Evolutionary conservation across 75 land plant genomes (phyloP).

Genomic region (Cryptomeria japonica): DNA sequence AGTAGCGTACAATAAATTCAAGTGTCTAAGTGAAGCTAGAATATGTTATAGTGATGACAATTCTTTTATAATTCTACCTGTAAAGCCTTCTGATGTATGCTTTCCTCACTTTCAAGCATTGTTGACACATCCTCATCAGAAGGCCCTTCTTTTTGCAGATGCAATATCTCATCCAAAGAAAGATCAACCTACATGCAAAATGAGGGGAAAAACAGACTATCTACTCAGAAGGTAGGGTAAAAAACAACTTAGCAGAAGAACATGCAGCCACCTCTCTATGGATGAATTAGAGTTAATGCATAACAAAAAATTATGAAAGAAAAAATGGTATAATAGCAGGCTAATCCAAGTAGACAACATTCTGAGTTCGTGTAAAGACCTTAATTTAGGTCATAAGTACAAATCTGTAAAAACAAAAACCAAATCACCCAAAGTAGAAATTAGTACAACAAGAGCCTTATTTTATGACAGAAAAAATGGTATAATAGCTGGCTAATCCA

Average conservation of each 20-base stretch:
- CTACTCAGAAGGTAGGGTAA: background rate
- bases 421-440: too few species aligned
- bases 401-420: too few species aligned
- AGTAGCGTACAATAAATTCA: background rate
- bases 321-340: too few species aligned
- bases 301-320: background rate
- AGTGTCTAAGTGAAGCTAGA: background rate
- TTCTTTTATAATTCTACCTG: constrained; percentile 48
- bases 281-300: background rate
- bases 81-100: constrained; percentile 93
- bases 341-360: too few species aligned
- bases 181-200: constrained; percentile 66
- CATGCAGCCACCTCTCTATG: background rate
- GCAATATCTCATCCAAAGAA: constrained; percentile 74
- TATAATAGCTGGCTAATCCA: too few species aligned
- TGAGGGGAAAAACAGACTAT: background rate
- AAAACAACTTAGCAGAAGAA: background rate
- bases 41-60: background rate
- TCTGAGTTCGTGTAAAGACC: too few species aligned
- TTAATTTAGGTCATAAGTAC: too few species aligned
- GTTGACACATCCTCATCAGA: constrained; percentile 70
- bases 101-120: constrained; percentile 88
- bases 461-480: too few species aligned
- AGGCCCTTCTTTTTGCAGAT: constrained; percentile 83
- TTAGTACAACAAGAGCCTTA: too few species aligned